Conservation (phyloP, 192 early-diverging fungal genomes). For the Globomyces pollinis-pini region DNA sequence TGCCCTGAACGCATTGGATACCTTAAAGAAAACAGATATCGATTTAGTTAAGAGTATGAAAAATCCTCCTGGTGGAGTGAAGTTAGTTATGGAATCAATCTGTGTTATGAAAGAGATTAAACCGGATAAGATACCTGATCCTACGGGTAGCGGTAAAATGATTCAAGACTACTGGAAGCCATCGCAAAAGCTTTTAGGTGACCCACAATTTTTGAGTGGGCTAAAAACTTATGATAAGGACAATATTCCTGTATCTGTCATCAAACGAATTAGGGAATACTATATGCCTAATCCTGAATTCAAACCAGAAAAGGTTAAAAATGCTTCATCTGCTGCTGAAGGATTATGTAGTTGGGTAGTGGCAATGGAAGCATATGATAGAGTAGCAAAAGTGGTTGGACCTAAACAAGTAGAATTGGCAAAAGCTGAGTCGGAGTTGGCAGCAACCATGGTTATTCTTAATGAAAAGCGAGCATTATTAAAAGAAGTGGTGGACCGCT, state of each 20-base stretch:
- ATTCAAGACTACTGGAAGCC: constrained; percentile 60
- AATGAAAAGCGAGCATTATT: constrained; percentile 48
- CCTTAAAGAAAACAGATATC: constrained; percentile 54
- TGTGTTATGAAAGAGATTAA: constrained; percentile 63
- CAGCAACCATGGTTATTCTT: constrained; percentile 47
- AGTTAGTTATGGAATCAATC: constrained; percentile 57
- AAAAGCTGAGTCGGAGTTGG: constrained; percentile 46
- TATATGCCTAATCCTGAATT: constrained; percentile 58
- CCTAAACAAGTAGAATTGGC: constrained; percentile 54
- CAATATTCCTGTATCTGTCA: constrained; percentile 49
- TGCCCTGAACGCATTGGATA: constrained; percentile 49
- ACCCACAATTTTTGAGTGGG: constrained; percentile 43
- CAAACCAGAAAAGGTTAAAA: constrained; percentile 55
- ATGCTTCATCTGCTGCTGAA: constrained; percentile 57
- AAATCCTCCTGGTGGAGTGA: constrained; percentile 56
- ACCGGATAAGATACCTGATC: constrained; percentile 55
- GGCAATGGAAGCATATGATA: constrained; percentile 58
- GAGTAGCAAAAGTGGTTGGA: constrained; percentile 52
- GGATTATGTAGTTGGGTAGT: constrained; percentile 55
- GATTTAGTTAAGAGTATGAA: constrained; percentile 60
- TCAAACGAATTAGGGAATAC: constrained; percentile 47
- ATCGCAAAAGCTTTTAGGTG: constrained; percentile 50
- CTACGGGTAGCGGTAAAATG: constrained; percentile 54
- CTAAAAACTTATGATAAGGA: constrained; percentile 56
- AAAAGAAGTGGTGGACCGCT: constrained; percentile 43